A percentile compares a stretch with the other conserved stretches of the same genome.
Evolutionary conservation across 139 green algal species (phyloP).

Genomic region (Deuterostichococcus epilithicus): DNA sequence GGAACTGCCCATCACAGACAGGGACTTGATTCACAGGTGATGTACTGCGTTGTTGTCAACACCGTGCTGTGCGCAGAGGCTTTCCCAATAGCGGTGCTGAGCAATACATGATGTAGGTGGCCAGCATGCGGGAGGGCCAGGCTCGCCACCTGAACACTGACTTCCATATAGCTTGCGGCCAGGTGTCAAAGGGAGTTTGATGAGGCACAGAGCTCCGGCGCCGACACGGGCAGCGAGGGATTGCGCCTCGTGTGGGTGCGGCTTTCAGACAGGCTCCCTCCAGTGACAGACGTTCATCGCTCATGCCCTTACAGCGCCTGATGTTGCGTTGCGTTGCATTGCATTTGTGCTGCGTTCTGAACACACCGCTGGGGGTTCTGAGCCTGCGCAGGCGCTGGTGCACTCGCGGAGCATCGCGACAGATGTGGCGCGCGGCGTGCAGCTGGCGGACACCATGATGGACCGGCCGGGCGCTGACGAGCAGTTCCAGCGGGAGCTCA

Average conservation of each 20-base stretch:
- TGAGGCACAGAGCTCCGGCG: neutral
- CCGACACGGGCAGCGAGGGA: neutral
- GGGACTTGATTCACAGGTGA: neutral
- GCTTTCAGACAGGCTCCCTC: no score
- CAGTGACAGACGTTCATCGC: neutral
- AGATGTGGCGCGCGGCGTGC: constrained; percentile 19
- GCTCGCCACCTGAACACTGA: no score
- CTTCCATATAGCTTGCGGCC: neutral
- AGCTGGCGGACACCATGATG: constrained; percentile 23
- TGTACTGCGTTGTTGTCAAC: no score
- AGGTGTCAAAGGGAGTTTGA: neutral
- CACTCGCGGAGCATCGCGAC: constrained; percentile 7
- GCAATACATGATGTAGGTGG: no score
- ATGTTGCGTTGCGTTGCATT: neutral
- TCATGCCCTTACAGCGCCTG: no score
- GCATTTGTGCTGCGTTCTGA: no score
- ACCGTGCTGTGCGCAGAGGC: no score
- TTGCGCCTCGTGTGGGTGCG: neutral
- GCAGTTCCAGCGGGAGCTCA: neutral
- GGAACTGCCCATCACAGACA: neutral
- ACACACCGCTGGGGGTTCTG: no score
- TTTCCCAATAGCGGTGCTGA: no score
- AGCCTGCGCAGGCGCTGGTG: constrained; percentile 31
- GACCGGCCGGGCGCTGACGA: constrained; percentile 4
- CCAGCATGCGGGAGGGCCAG: no score